These are phyloP conservation scores for Fonsecaea multimorphosa DNA, from an alignment of 2,329 filamentous ascomycete species.

Conservation along the genomic window DNA sequence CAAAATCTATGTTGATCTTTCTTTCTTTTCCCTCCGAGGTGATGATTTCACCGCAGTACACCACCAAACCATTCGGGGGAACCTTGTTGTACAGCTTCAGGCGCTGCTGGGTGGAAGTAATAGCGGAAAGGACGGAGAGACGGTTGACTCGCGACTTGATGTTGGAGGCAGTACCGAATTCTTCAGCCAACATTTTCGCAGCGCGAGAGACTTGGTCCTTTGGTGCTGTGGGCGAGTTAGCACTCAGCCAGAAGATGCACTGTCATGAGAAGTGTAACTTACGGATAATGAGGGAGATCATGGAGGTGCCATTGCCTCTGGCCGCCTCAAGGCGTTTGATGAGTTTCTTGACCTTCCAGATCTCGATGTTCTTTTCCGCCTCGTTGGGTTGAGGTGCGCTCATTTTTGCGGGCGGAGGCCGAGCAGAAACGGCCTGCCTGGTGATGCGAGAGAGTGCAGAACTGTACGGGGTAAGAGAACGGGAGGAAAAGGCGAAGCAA, in stretches of 20 bases:
- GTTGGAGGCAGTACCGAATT: conserved; percentile 98
- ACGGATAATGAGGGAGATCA: conserved; percentile 99
- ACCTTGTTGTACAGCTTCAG: conserved; percentile 99
- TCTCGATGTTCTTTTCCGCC: conserved; percentile 95
- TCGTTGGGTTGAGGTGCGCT: conserved; percentile 86
- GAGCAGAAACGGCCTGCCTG: conserved; percentile 32
- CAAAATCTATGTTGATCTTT: conserved; percentile 99
- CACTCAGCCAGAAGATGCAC: background rate
- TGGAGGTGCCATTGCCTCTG: conserved; percentile 97
- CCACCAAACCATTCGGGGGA: conserved; percentile 93
- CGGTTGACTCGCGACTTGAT: conserved; percentile 99
- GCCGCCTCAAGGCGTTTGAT: conserved; percentile 98
- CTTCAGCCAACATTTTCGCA: conserved; percentile 99
- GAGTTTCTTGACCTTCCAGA: conserved; percentile 97
- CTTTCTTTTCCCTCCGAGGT: conserved; percentile 97
- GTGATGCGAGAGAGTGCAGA: conserved; percentile 9
- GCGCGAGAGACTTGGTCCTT: conserved; percentile 97
- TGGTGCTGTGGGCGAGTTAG: conserved; percentile 66
- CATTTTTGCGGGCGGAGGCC: conserved; percentile 63
- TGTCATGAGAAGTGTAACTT: conserved; percentile 50
- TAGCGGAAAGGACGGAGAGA: conserved; percentile 95
- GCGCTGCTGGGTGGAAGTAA: conserved; percentile 98
- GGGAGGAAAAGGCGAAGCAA: conserved; percentile 3
- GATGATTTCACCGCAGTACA: conserved; percentile 99
- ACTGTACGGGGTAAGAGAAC: conserved; percentile 11